Base-by-base conservation (phyloP, 2,329 filamentous ascomycete species). In the Scedosporium boydii region DNA sequence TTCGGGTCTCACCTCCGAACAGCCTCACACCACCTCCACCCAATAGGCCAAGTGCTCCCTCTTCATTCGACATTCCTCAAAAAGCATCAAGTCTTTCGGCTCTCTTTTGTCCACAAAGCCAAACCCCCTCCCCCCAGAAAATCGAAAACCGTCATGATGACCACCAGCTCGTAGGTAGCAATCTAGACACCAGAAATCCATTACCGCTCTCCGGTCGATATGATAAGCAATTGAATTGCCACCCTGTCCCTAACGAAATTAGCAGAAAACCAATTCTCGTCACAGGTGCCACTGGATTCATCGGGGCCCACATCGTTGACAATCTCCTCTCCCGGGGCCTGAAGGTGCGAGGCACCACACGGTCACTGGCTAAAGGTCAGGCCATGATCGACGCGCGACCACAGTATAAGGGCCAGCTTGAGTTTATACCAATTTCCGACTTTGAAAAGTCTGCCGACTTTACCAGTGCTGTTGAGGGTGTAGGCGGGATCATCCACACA, bases 261-360 rank as follows among this genome's bases (percentile, higher is more conserved):
- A 51, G 51, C 5, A 62, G 51, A 9, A 61, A 64, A 66, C 62
- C 67, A 16, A 66, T 78, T 27, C 70, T 73, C n/a, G 74, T 78
- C 29, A 78, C 76, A 1, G 76, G 76, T 41, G 73, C 72, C 63
- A 79, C 77, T 64, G 76, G 76, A 64, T 76, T 77, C 63, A 73
- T 77, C 34, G 77, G 73, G 12, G 71, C 73, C 55, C 75, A 77
- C 65, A 74, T 73, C 60, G 68, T 72, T 56, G 72, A 74, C 4
- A 67, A 70, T 0, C 68, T 77, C 16, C 70, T 79, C 1, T 16
- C 65, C 4, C 63, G 69, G 1, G 76, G 75, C 6, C 76, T 76
- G 64, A 66, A 62, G 9, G 76, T 78, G 21, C 68, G 75, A n/a
- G 76, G 75, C 21, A 77, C 75, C 16, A 76, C 72, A 75, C 21